Percentiles rank a stretch among this genome's conserved stretches.
Evolutionary conservation across 345 rosid species (phyloP).

Genomic region (Eutrema yunnanense): DNA sequence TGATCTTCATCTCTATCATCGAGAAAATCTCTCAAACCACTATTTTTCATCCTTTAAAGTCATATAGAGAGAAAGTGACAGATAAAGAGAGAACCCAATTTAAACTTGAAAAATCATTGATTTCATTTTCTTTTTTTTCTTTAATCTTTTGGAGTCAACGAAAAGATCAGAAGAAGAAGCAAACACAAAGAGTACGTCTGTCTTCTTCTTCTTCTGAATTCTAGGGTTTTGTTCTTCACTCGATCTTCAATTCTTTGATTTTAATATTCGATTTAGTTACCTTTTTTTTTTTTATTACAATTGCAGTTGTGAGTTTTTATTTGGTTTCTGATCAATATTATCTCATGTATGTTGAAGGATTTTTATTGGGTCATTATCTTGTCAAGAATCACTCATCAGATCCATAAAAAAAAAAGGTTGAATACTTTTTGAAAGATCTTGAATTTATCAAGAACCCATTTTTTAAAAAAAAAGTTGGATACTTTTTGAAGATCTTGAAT

Average conservation of each 20-base stretch:
- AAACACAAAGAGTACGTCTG: slow-evolving; percentile 29
- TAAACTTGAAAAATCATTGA: slow-evolving; percentile 4
- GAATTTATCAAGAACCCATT: slow-evolving; percentile 3
- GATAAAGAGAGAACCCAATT: background rate
- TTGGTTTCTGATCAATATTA: background rate
- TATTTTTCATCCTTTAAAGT: slow-evolving; percentile 19
- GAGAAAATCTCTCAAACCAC: slow-evolving; percentile 20
- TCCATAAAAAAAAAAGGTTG: slow-evolving; percentile 8
- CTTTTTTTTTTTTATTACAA: background rate
- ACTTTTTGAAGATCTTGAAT: slow-evolving; percentile 16
- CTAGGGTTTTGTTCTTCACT: slow-evolving; percentile 27
- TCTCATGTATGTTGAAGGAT: slow-evolving; percentile 12
- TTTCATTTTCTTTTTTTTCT: slow-evolving; percentile 22
- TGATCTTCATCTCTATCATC: slow-evolving; percentile 32
- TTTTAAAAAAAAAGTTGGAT: background rate
- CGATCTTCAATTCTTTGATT: background rate
- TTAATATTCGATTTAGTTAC: background rate
- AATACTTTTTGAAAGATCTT: slow-evolving; percentile 7
- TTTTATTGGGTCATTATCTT: slow-evolving; percentile 2
- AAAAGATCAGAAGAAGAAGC: slow-evolving; percentile 26
- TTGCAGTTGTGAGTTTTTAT: background rate
- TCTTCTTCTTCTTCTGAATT: slow-evolving; percentile 25
- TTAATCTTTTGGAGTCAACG: slow-evolving; percentile 24
- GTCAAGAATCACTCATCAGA: slow-evolving; percentile 10
- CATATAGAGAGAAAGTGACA: slow-evolving; percentile 8